Conservation (phyloP, 805 yeast species). For the Clavispora carvajalis region DNA sequence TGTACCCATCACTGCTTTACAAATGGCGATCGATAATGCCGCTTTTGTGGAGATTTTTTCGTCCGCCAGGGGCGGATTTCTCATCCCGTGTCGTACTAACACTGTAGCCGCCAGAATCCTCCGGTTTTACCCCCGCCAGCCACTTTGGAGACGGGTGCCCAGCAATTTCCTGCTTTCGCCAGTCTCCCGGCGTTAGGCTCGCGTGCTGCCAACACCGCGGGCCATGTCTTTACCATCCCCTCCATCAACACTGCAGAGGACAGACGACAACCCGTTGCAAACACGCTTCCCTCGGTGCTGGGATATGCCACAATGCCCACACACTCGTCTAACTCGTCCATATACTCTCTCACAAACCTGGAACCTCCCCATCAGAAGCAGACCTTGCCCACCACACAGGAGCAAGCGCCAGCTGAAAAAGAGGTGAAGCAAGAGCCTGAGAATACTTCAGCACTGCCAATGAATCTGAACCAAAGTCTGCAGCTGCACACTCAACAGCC, state of each 20-base stretch:
- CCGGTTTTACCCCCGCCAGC: slow-evolving; percentile 62
- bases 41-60: background rate
- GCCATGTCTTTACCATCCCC: slow-evolving; percentile 46
- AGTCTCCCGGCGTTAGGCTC: slow-evolving; percentile 46
- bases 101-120: slow-evolving; percentile 49
- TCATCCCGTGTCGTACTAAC: slow-evolving; percentile 20
- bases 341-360: slow-evolving; percentile 7
- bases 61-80: background rate
- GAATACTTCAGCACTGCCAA: background rate
- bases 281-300: slow-evolving; percentile 13
- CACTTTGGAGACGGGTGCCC: slow-evolving; percentile 45
- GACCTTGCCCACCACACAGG: slow-evolving; percentile 21
- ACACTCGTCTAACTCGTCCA: slow-evolving; percentile 13
- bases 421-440: slow-evolving; percentile 3
- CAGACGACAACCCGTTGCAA: slow-evolving; percentile 8
- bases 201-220: slow-evolving; percentile 31
- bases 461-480: slow-evolving; percentile 12
- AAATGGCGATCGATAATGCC: background rate
- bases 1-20: slow-evolving; percentile 16
- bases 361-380: slow-evolving; percentile 23
- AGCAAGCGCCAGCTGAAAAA: slow-evolving; percentile 18
- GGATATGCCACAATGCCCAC: slow-evolving; percentile 15
- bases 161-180: slow-evolving; percentile 45
- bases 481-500: slow-evolving; percentile 16
- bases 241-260: slow-evolving; percentile 38